Percentiles rank a stretch among this genome's conserved stretches.
These are phyloP conservation scores for Boletellus ananas DNA, from an alignment of 768 basidiomycete genomes.

Conservation along the genomic window DNA sequence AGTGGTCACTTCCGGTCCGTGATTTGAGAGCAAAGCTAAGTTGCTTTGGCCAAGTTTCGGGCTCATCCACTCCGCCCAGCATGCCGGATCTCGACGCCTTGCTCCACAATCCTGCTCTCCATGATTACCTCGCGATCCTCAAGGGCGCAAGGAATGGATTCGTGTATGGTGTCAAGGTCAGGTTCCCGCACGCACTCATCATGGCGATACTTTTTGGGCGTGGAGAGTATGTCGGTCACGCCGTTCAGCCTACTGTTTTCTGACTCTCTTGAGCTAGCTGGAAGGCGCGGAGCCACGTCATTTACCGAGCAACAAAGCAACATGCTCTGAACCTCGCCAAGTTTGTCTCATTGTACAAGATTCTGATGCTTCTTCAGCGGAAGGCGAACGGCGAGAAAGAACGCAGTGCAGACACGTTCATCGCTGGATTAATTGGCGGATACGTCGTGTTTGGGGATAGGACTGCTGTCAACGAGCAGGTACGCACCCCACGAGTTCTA, in stretches of 20 bases:
- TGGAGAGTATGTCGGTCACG: conserved; percentile 65
- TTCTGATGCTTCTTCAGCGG: conserved; percentile 76
- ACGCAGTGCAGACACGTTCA: conserved; percentile 77
- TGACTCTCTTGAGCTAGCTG: conserved; percentile 46
- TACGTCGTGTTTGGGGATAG: conserved; percentile 85
- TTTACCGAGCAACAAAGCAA: conserved; percentile 82
- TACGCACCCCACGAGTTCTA: conserved; percentile 32
- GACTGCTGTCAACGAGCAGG: conserved; percentile 90
- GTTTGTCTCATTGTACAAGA: conserved; percentile 94
- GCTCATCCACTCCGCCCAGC: background rate
- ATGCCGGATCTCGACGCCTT: conserved; percentile 28
- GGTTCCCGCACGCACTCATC: conserved; percentile 94
- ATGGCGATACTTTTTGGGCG: conserved; percentile 94
- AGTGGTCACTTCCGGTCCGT: background rate
- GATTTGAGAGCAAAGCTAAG: background rate
- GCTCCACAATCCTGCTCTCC: conserved; percentile 64
- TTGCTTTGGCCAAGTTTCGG: background rate
- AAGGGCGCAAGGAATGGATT: conserved; percentile 93
- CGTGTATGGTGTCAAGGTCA: conserved; percentile 86
- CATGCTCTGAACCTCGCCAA: conserved; percentile 91
- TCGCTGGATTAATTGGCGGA: conserved; percentile 90
- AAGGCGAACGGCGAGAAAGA: conserved; percentile 80
- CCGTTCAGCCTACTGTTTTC: conserved; percentile 1
- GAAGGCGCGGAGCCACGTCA: conserved; percentile 58
- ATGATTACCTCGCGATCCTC: conserved; percentile 88